A percentile compares a stretch with the other conserved stretches of the same genome.
Conservation (phyloP, 768 basidiomycete genomes). For the Tulasnella sp. region DNA sequence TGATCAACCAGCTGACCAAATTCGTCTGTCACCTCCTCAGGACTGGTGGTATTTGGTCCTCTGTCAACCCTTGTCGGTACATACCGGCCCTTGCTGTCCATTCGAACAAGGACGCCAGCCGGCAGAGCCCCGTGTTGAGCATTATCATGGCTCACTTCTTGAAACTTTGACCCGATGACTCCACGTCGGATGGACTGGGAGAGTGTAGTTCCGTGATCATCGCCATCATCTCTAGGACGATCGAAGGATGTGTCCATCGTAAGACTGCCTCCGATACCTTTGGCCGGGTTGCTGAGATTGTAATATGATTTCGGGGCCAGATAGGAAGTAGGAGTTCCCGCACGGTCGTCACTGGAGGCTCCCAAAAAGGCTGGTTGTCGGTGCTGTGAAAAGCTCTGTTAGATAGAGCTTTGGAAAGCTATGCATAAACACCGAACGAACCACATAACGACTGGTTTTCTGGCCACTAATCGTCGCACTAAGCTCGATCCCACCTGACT, state of each 20-base stretch:
- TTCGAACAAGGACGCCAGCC: conserved; percentile 37
- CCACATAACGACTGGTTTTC: neutral
- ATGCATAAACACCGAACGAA: neutral
- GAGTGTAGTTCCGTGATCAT: conserved; percentile 36
- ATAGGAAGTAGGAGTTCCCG: conserved; percentile 56
- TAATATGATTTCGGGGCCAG: conserved; percentile 74
- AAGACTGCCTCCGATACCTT: conserved; percentile 50
- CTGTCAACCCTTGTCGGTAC: too few relatives aligned
- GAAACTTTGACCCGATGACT: conserved; percentile 56
- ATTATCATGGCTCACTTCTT: conserved; percentile 58
- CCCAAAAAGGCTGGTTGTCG: conserved; percentile 28
- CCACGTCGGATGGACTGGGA: conserved; percentile 52
- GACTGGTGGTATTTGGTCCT: neutral
- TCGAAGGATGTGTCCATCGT: conserved; percentile 23
- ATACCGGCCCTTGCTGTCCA: neutral
- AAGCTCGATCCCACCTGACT: too few relatives aligned
- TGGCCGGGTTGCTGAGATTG: conserved; percentile 52
- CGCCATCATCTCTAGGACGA: conserved; percentile 20
- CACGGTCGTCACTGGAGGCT: conserved; percentile 18
- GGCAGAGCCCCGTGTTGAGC: conserved; percentile 47
- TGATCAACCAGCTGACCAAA: neutral
- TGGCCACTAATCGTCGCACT: too few relatives aligned
- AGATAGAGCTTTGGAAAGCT: too few relatives aligned
- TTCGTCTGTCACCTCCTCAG: neutral
- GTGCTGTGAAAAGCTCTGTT: neutral